Conservation (phyloP, 176 grass and related monocot species). For the Calamus simplicifolius region DNA sequence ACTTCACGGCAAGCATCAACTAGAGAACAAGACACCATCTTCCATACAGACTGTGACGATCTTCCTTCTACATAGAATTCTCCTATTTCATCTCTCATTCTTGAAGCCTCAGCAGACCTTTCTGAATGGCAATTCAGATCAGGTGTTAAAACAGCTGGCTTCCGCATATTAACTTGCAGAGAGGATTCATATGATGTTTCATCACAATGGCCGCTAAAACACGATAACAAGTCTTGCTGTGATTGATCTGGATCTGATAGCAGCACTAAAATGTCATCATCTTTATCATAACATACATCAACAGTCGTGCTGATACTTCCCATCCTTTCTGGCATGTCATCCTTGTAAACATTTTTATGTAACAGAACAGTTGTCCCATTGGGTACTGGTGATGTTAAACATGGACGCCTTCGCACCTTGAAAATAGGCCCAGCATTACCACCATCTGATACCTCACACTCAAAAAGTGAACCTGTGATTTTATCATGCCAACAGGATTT, state of each 20-base stretch:
- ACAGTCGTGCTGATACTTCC: constrained; percentile 43
- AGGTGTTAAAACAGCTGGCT: constrained; percentile 11
- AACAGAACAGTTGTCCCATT: constrained; percentile 65
- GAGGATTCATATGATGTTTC: constrained; percentile 28
- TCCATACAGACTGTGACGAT: constrained; percentile 63
- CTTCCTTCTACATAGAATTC: constrained; percentile 81
- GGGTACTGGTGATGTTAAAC: constrained; percentile 64
- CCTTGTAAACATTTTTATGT: constrained; percentile 39
- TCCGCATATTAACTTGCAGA: constrained; percentile 17
- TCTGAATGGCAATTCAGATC: constrained; percentile 13
- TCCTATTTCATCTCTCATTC: constrained; percentile 62
- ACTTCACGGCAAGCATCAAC: constrained; percentile 72
- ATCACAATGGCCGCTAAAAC: constrained; percentile 31
- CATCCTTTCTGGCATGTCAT: constrained; percentile 47
- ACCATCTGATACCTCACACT: constrained; percentile 74
- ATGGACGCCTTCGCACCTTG: constrained; percentile 73
- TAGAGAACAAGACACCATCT: constrained; percentile 60
- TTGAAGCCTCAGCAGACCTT: constrained; percentile 14
- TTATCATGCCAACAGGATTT: constrained; percentile 88
- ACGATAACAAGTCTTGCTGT: constrained; percentile 53
- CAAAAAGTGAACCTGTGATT: constrained; percentile 92
- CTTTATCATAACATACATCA: constrained; percentile 42
- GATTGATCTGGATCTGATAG: constrained; percentile 38
- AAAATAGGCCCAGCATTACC: constrained; percentile 75
- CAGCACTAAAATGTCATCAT: constrained; percentile 63